Base-by-base conservation (phyloP, 2,329 filamentous ascomycete species). In the Exophiala aquamarina region DNA sequence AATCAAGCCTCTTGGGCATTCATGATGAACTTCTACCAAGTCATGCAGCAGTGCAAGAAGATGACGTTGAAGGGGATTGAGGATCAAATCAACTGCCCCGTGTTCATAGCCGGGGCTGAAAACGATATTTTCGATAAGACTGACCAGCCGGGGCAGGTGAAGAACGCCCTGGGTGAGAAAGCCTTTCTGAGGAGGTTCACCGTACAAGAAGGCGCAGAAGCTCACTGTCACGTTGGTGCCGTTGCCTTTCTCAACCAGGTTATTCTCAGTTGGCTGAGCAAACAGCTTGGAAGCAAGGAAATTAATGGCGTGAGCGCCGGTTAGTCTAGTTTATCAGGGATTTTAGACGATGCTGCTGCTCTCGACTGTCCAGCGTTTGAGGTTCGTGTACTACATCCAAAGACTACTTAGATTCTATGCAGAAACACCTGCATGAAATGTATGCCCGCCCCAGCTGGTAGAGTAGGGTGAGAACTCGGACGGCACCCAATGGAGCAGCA, bases 1-100 rank as follows among this genome's bases (percentile, higher is more conserved):
- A 53, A 62, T 31, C 66, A 70, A 43, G 62, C 63, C 2, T 47
- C 64, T 3, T 68, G 65, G 64, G 53, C 56, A 1, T 69, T 66
- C 45, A 59, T 65, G 23, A 54, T 50, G 15, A 56, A 60, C 5
- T 63, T 59, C 1, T 65, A 57, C 36, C 54, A 61, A 2, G 63
- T 59, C 39, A 38, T 66, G n/a, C 49, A 40, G 11, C 19, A 46
- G 26, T 46, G 44, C 11, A 53, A 53, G 44, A 11, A 44, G 11
- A 57, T 56, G 36, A 55, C 43, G 11, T 15, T 63, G 19, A 39
- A 47, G 13, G 50, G 39, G 11, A 41, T 58, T 20, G 43, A 49
- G 21, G 15, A 56, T n/a, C 52, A 60, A 17, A 56, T 63, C 33
- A 46, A 47, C 13, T 50, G 54, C 19, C 61, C 60, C 3, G 54